Conservation (phyloP, 129 eudicot species). For the Smallanthus sonchifolius region DNA sequence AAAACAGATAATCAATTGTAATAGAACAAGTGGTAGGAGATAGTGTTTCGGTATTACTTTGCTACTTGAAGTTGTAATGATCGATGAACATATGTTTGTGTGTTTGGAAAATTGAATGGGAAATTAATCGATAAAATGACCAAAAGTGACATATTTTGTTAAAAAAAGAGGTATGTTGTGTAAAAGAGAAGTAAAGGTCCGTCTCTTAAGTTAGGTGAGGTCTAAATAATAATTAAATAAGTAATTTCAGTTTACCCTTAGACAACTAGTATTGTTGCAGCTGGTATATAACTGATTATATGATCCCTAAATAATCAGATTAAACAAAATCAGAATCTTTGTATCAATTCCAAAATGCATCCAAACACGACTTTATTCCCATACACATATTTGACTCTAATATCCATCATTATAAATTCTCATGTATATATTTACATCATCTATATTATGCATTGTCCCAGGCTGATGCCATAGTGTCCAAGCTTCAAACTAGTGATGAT, state of each 20-base stretch:
- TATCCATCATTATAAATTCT: not conserved
- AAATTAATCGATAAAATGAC: not conserved
- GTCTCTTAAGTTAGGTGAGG: not conserved
- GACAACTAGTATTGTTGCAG: not conserved
- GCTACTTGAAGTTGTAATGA: not conserved
- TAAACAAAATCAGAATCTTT: not conserved
- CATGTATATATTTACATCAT: not conserved
- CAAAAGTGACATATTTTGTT: not conserved
- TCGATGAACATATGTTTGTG: not conserved
- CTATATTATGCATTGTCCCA: constrained; percentile 22
- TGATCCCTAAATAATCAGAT: not conserved
- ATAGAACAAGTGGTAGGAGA: not conserved
- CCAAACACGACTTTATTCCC: not conserved
- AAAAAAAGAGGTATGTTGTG: not conserved
- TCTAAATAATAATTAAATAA: not conserved
- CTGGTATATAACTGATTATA: not conserved
- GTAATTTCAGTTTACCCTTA: not conserved
- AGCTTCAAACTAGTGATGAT: constrained; percentile 42
- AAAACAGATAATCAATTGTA: not conserved
- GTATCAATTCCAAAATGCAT: not conserved
- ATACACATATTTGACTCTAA: not conserved
- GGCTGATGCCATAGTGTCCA: constrained; percentile 77
- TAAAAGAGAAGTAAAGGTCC: not conserved
- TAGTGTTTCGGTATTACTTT: not conserved
- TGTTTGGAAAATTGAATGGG: not conserved